Base-by-base conservation (phyloP, 805 yeast species). In the Metschnikowia aberdeeniae region DNA sequence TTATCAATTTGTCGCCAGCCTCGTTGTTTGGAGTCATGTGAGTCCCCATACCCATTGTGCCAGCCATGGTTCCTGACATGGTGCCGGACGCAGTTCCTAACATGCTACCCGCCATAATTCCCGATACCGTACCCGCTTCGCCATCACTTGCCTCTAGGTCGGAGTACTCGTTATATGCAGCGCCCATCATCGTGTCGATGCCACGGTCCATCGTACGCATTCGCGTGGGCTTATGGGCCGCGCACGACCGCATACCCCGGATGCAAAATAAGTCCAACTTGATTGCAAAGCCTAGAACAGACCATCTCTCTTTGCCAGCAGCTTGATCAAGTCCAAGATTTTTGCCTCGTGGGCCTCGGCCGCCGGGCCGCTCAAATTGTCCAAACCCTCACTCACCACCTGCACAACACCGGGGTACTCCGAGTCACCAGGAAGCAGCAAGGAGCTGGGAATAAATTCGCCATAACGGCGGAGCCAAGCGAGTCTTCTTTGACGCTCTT, bases 331-430 rank as follows among this genome's bases (percentile, higher is more conserved):
- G 34, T 36, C 46, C 50, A 44, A 46, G 8, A 53, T 39, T 28
- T 46, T 43, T 17, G 17, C 44, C 31, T 53, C 57, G 27, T 44
- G 45, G 6, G 35, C 41, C 4, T 40, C 45, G 7, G 50, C 39
- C 6, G 42, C 30, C 3, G 19, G 34, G 12, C 35, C 5, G 24
- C 52, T 44, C 22, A 56, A 42, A 26, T 55, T 64, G 9, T 68
- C 72, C 36, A 71, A 47, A 1, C 75, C 75, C 40, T 71, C 75
- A 19, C 75, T 71, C 13, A 68, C 52, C 5, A 71, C 68, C 56
- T 70, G 73, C 43, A 67, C 66, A 19, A 71, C 64, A 5, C 58
- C 49, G 1, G 76, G 76, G 49, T 66, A 66, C 34, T 54, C 57
- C 26, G 42, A 38, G 26, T 66, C 72, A 1, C 73, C 75, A 1